Conservation (phyloP, 768 basidiomycete species). For the Gelatoporia subvermispora region DNA sequence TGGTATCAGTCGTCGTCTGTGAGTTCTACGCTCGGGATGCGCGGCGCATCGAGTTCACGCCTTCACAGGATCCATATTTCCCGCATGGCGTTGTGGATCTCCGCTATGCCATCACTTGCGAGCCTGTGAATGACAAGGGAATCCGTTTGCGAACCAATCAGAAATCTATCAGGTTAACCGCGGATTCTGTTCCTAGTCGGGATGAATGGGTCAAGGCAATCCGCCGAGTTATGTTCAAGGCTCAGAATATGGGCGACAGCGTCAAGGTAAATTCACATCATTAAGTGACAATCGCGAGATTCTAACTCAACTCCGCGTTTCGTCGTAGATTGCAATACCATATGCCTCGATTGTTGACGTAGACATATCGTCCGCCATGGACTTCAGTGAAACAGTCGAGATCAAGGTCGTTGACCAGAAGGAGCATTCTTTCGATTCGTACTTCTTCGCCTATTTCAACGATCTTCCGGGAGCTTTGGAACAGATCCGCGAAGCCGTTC, state of each 20-base stretch:
- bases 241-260: slow-evolving; percentile 93
- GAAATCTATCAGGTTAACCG: slow-evolving; percentile 63
- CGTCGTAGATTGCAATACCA: slow-evolving; percentile 82
- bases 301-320: too few species aligned
- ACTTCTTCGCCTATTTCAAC: slow-evolving; percentile 94
- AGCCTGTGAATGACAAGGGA: slow-evolving; percentile 69
- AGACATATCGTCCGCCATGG: slow-evolving; percentile 82
- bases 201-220: slow-evolving; percentile 97
- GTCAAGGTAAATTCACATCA: slow-evolving; percentile 63
- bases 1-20: slow-evolving; percentile 97
- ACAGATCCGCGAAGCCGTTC: slow-evolving; percentile 75
- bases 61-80: slow-evolving; percentile 88
- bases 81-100: slow-evolving; percentile 94
- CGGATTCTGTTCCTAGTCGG: slow-evolving; percentile 77
- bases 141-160: slow-evolving; percentile 83
- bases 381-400: slow-evolving; percentile 96
- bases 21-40: slow-evolving; percentile 19
- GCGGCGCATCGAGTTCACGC: slow-evolving; percentile 3
- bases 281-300: too few species aligned
- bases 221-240: slow-evolving; percentile 90
- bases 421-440: slow-evolving; percentile 76
- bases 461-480: slow-evolving; percentile 73
- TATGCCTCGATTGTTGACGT: slow-evolving; percentile 87
- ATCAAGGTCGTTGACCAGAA: slow-evolving; percentile 84
- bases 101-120: slow-evolving; percentile 89